Percentiles rank a stretch among this genome's conserved stretches.
Evolutionary conservation across 495 filamentous ascomycete genomes (phyloP).

Genomic region (Terfezia claveryi): DNA sequence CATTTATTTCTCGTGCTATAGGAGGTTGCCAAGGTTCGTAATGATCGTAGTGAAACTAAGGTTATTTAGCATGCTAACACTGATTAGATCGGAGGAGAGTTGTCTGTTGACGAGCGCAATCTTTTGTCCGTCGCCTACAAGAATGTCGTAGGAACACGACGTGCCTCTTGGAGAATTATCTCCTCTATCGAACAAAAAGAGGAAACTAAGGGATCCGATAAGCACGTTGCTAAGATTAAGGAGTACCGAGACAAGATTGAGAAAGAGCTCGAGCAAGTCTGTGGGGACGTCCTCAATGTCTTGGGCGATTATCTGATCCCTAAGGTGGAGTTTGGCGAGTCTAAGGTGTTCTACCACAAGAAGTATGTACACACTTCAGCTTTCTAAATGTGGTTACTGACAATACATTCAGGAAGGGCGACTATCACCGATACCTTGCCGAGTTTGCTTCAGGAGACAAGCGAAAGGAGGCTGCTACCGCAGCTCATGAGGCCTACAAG

Average conservation of each 20-base stretch:
- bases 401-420: conserved; percentile 64
- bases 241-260: conserved; percentile 99
- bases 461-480: conserved; percentile 91
- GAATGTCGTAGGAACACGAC: conserved; percentile 96
- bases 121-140: conserved; percentile 98
- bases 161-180: conserved; percentile 98
- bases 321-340: conserved; percentile 94
- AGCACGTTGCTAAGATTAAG: conserved; percentile 87
- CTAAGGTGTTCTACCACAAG: conserved; percentile 99
- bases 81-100: conserved; percentile 65
- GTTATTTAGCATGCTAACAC: background rate
- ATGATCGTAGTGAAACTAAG: background rate
- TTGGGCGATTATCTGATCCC: conserved; percentile 90
- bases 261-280: conserved; percentile 90
- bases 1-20: conserved; percentile 17
- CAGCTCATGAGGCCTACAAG: conserved; percentile 98
- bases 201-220: conserved; percentile 95
- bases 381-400: conserved; percentile 4
- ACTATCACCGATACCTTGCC: conserved; percentile 98
- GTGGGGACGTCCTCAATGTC: conserved; percentile 94
- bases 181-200: conserved; percentile 99
- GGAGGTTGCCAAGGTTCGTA: conserved; percentile 88
- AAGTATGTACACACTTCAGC: conserved; percentile 42
- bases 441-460: conserved; percentile 98
- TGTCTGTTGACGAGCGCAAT: conserved; percentile 97